Evolutionary conservation across 176 grass and related monocot genomes (phyloP), one percentile per base, ranked within the genome.

Genomic region (Oryza punctata): DNA sequence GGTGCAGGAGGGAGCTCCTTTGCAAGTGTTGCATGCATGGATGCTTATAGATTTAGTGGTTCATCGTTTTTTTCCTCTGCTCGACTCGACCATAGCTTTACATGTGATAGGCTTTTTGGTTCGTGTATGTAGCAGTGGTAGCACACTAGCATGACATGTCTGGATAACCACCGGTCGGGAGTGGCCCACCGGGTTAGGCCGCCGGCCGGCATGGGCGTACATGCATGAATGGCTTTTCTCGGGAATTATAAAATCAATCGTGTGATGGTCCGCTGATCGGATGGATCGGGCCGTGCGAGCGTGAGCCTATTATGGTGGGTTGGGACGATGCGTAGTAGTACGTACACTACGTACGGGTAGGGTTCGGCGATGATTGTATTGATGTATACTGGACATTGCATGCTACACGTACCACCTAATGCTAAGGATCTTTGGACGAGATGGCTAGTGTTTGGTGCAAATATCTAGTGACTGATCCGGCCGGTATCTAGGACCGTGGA

Each of bases 151-250:
- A 5, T 41, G 70, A 59, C n/a, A 25, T 81, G 81, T 70, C 50
- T 68, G 66, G 60, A 70, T 32, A 67, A 49, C 67, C 0, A 76
- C 70, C 15, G 63, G 73, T 33, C 12, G 32, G 25, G 44, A 65
- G 65, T 77, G 82, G 45, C 63, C 41, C 12, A 15, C 35, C 35
- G 12, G 45, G 21, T 28, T 73, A 44, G 61, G 70, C 24, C 71
- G 71, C 63, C 66, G 57, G 52, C 23, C 75, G 7, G 75, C 75
- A 59, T 85, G 88, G 72, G 65, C 66, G 66, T 41, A n/a, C 25
- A 44, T 61, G 57, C n/a, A n/a, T 61, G 57, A 21, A 61, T 61
- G 57, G 21, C 40, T 65, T 70, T 76, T 28, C 61, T 57, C 37
- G 60, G 40, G 60, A 72, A 16, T 86, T 86, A 2, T 72, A 72